phyloP scores from a whole-genome alignment of 2,329 filamentous ascomycete genomes.

The Pseudogymnoascus sp. region DNA sequence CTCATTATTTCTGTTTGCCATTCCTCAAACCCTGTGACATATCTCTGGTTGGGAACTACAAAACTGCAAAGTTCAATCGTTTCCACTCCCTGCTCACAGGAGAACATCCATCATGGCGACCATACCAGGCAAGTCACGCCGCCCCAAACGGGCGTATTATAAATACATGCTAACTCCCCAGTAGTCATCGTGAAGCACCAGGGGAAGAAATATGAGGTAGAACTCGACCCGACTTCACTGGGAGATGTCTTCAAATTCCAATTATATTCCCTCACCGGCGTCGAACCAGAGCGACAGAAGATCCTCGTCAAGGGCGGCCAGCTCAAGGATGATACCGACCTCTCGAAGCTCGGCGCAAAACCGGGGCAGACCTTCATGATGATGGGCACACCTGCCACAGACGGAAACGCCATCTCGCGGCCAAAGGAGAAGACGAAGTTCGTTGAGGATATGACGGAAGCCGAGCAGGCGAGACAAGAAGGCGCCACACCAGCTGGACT shows the following conservation, averaged over 20 bases:
- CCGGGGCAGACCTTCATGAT: constrained; percentile 85
- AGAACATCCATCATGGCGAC: constrained; percentile 23
- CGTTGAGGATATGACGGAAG: constrained; percentile 94
- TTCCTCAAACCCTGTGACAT: background rate
- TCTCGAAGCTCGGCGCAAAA: constrained; percentile 79
- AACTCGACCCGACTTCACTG: constrained; percentile 73
- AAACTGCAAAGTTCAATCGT: background rate
- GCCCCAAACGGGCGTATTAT: background rate
- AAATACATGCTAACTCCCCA: constrained; percentile 15
- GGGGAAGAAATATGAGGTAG: constrained; percentile 90
- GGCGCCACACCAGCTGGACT: constrained; percentile 83
- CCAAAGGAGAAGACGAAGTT: constrained; percentile 82
- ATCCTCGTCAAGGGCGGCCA: constrained; percentile 89
- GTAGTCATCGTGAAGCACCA: constrained; percentile 88
- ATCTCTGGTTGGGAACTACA: background rate
- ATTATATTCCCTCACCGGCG: constrained; percentile 87
- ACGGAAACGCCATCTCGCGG: constrained; percentile 51
- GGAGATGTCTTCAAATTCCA: constrained; percentile 95
- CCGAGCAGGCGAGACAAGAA: constrained; percentile 73
- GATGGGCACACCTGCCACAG: constrained; percentile 80
- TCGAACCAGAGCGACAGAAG: constrained; percentile 94
- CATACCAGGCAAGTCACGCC: constrained; percentile 25
- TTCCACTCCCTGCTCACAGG: background rate
- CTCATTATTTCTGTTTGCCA: background rate
- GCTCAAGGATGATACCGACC: constrained; percentile 87